phyloP scores from a whole-genome alignment of 202 grass and related monocot genomes.

The Carex arenaria region DNA sequence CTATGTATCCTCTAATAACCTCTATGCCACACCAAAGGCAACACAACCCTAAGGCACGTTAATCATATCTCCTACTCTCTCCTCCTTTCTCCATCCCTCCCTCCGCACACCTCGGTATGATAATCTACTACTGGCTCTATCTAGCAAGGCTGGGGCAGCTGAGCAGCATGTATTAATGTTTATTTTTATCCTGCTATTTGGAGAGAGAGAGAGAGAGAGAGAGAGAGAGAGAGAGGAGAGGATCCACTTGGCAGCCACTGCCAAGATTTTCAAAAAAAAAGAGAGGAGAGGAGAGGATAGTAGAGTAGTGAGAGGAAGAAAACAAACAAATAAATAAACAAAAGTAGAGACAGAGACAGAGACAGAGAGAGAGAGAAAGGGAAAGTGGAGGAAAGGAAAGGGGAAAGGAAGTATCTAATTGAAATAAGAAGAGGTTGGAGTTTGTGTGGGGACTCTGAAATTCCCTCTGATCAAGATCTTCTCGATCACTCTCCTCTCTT shows the following conservation, averaged over 20 bases:
- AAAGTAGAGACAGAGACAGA: neutral
- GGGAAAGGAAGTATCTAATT: constrained; percentile 7
- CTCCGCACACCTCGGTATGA: constrained; percentile 2
- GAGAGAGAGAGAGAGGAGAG: neutral
- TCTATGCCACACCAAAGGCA: neutral
- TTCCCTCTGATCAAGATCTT: constrained; percentile 70
- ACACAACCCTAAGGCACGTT: neutral
- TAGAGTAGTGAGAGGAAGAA: neutral
- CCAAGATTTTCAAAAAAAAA: too few species aligned
- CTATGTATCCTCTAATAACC: constrained; percentile 15
- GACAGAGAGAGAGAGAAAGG: neutral
- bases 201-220: neutral
- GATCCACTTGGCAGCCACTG: too few species aligned
- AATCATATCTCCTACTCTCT: neutral
- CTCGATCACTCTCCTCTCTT: constrained; percentile 56
- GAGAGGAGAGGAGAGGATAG: neutral
- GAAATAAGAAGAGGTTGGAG: neutral
- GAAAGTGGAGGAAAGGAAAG: neutral
- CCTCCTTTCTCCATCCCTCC: neutral
- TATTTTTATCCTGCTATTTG: constrained; percentile 9
- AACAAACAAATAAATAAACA: constrained; percentile 8
- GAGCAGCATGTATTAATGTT: constrained; percentile 35
- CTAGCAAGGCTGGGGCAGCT: constrained; percentile 7
- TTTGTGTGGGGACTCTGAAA: constrained; percentile 84
- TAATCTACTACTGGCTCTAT: constrained; percentile 19